These are phyloP conservation scores for Zasmidium cellare DNA, from an alignment of 2,329 filamentous ascomycete species.

Conservation along the genomic window DNA sequence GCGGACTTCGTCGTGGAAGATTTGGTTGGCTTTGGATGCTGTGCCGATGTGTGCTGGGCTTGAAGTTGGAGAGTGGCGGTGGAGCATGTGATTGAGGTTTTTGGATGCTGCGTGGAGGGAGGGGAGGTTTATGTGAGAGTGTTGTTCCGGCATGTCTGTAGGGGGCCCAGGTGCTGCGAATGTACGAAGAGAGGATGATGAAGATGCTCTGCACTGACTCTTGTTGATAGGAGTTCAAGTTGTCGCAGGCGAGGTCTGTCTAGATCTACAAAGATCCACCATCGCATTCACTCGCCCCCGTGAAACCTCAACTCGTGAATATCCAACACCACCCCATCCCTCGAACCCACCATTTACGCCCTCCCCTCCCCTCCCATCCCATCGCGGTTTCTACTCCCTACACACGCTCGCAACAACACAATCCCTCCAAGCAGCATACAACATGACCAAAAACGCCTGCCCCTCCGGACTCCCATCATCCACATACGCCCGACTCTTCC, in stretches of 20 bases:
- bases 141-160: no score
- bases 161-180: no score
- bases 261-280: no score
- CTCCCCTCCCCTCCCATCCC: no score
- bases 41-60: neutral
- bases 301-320: neutral
- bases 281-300: neutral
- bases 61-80: neutral
- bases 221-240: no score
- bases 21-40: neutral
- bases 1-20: neutral
- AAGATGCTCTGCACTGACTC: no score
- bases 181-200: no score
- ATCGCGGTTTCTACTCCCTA: neutral
- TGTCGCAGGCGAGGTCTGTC: no score
- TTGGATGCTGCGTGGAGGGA: no score
- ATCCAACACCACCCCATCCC: no score
- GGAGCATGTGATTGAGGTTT: neutral
- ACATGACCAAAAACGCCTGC: constrained; percentile 45
- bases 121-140: no score
- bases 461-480: constrained; percentile 41
- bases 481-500: constrained; percentile 15
- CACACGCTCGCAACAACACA: constrained; percentile 31
- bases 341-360: no score
- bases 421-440: constrained; percentile 47